Conservation (phyloP, 495 filamentous ascomycete genomes). For the Daldinia concentrica region DNA sequence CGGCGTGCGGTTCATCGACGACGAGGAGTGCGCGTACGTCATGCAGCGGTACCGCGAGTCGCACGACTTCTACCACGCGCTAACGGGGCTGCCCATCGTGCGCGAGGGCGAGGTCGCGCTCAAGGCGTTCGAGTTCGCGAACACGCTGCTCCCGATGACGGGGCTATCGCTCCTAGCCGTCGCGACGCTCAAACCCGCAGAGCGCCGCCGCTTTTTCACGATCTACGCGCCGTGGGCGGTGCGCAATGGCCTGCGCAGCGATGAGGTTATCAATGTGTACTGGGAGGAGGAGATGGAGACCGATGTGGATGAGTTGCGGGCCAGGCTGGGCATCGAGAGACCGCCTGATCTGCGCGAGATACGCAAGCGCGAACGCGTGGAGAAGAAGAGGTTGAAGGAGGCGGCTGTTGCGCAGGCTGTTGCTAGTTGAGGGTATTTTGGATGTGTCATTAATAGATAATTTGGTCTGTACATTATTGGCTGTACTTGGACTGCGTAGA, state of each 20-base stretch:
- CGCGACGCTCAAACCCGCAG: constrained; percentile 77
- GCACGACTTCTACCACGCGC: constrained; percentile 97
- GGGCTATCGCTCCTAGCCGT: constrained; percentile 72
- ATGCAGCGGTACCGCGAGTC: constrained; percentile 98
- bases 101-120: constrained; percentile 93
- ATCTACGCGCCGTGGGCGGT: constrained; percentile 93
- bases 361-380: constrained; percentile 71
- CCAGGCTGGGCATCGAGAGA: constrained; percentile 80
- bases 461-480: constrained; percentile 15
- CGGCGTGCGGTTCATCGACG: constrained; percentile 86
- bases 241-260: constrained; percentile 75
- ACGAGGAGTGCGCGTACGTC: constrained; percentile 94
- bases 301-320: constrained; percentile 79
- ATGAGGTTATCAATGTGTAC: constrained; percentile 94
- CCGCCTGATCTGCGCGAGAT: constrained; percentile 90
- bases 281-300: constrained; percentile 96
- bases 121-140: constrained; percentile 96
- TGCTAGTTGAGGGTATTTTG: constrained; percentile 6
- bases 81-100: constrained; percentile 91
- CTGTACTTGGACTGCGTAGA: constrained; percentile 23
- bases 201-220: constrained; percentile 74
- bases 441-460: constrained; percentile 19
- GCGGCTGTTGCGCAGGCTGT: constrained; percentile 26
- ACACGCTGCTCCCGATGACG: constrained; percentile 94
- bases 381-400: constrained; percentile 72